These are phyloP conservation scores for Erythrophleum fordii DNA, from an alignment of 306 rosid genomes.

Conservation along the genomic window DNA sequence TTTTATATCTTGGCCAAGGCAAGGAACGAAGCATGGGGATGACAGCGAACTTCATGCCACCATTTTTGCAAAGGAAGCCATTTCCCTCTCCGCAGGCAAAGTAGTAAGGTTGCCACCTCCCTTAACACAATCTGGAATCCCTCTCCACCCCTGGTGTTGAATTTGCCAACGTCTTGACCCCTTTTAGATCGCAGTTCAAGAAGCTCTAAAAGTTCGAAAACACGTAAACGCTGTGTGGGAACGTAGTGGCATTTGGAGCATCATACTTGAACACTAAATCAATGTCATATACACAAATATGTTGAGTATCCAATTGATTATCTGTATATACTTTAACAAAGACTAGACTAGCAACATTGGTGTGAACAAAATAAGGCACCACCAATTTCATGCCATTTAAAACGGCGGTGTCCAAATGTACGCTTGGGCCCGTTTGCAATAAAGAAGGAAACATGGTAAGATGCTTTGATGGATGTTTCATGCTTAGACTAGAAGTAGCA, in stretches of 20 bases:
- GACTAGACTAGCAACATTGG: too few species aligned
- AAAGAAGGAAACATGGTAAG: too few species aligned
- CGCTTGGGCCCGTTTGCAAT: too few species aligned
- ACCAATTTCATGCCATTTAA: too few species aligned
- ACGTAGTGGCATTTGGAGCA: not conserved
- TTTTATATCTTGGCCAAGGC: slow-evolving; percentile 38
- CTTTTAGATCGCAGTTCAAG: not conserved
- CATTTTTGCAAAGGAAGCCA: slow-evolving; percentile 65
- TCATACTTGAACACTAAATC: not conserved
- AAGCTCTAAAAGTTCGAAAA: not conserved
- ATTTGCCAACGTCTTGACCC: not conserved
- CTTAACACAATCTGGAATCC: slow-evolving; percentile 48
- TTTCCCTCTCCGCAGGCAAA: slow-evolving; percentile 61
- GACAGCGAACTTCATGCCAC: slow-evolving; percentile 66
- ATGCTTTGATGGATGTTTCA: too few species aligned
- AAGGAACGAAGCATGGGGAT: slow-evolving; percentile 53
- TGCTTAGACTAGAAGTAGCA: too few species aligned
- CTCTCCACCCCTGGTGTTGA: not conserved
- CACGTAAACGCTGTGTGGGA: not conserved
- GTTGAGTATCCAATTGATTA: too few species aligned
- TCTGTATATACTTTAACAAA: too few species aligned
- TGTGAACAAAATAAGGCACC: too few species aligned
- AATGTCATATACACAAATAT: not conserved
- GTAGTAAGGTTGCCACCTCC: slow-evolving; percentile 59
- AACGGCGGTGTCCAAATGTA: too few species aligned